Conservation (phyloP, 2,329 filamentous ascomycete species). For the Paecilomyces fulvus region DNA sequence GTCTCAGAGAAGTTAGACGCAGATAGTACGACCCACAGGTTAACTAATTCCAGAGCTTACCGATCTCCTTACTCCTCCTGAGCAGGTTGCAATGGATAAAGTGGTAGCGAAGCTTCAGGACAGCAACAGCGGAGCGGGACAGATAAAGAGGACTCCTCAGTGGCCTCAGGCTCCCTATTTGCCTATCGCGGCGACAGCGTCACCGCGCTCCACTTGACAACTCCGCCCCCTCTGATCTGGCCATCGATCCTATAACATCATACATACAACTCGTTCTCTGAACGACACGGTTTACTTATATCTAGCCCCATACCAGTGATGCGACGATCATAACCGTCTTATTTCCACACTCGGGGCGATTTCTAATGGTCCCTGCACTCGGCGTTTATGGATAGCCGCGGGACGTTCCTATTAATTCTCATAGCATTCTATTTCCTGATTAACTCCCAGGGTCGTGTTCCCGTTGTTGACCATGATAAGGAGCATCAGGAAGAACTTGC, state of each 20-base stretch:
- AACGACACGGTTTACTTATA: background rate
- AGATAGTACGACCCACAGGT: background rate
- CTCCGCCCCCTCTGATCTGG: background rate
- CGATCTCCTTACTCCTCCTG: background rate
- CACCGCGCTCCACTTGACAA: background rate
- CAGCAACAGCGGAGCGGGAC: background rate
- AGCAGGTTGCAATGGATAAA: background rate
- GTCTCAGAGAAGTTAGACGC: background rate
- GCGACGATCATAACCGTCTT: constrained; percentile 14
- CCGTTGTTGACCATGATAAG: constrained; percentile 31
- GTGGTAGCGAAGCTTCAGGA: background rate
- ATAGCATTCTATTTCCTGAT: constrained; percentile 47
- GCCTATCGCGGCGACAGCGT: background rate
- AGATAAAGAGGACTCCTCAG: constrained; percentile 5
- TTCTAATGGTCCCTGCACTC: constrained; percentile 6
- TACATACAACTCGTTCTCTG: constrained; percentile 1
- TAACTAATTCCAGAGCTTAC: background rate
- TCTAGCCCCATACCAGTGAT: constrained; percentile 14
- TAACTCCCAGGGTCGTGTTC: constrained; percentile 38
- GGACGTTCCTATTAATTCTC: constrained; percentile 41
- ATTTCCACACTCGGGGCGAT: background rate
- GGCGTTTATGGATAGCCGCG: constrained; percentile 40
- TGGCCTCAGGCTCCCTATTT: constrained; percentile 14
- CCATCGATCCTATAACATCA: background rate
- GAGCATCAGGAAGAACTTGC: constrained; percentile 42